A percentile compares a stretch with the other conserved stretches of the same genome.
Evolutionary conservation across 129 eudicot genomes (phyloP).

Genomic region (Escallonia herrerae): DNA sequence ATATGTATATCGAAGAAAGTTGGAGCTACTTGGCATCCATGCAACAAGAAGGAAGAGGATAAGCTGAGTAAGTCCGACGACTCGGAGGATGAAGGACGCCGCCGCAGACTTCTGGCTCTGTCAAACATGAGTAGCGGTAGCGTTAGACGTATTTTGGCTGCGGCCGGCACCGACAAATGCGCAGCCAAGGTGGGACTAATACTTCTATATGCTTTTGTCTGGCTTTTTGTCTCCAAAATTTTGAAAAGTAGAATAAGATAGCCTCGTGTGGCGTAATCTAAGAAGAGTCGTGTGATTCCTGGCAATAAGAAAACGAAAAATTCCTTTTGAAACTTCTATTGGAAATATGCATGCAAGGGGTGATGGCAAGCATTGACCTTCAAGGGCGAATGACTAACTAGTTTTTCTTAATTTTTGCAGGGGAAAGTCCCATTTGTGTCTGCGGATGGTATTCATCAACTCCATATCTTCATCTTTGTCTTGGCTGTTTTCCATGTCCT

Average conservation of each 20-base stretch:
- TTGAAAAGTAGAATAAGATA: too few species aligned
- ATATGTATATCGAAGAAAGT: slow-evolving; percentile 44
- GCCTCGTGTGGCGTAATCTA: too few species aligned
- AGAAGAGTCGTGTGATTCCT: too few species aligned
- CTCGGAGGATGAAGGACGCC: slow-evolving; percentile 15
- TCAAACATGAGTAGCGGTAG: slow-evolving; percentile 19
- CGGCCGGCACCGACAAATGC: slow-evolving; percentile 33
- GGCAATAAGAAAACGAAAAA: too few species aligned
- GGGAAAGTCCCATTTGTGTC: slow-evolving; percentile 75
- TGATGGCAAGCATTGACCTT: not conserved
- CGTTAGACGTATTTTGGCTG: slow-evolving; percentile 34
- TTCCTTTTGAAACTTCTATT: too few species aligned
- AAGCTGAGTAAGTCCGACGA: not conserved
- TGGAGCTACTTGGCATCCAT: slow-evolving; percentile 61
- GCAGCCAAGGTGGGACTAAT: slow-evolving; percentile 30
- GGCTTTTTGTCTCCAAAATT: not conserved
- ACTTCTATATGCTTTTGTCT: not conserved
- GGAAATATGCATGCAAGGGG: too few species aligned
- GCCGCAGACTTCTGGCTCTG: slow-evolving; percentile 45
- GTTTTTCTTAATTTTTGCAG: slow-evolving; percentile 21
- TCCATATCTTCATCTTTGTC: slow-evolving; percentile 72
- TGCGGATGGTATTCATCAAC: slow-evolving; percentile 60
- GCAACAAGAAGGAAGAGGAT: slow-evolving; percentile 24
- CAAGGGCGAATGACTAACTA: not conserved
- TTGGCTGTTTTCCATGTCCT: slow-evolving; percentile 65